These are phyloP conservation scores for Cladosporium sp. DNA, from an alignment of 2,329 filamentous ascomycete species.

Conservation along the genomic window DNA sequence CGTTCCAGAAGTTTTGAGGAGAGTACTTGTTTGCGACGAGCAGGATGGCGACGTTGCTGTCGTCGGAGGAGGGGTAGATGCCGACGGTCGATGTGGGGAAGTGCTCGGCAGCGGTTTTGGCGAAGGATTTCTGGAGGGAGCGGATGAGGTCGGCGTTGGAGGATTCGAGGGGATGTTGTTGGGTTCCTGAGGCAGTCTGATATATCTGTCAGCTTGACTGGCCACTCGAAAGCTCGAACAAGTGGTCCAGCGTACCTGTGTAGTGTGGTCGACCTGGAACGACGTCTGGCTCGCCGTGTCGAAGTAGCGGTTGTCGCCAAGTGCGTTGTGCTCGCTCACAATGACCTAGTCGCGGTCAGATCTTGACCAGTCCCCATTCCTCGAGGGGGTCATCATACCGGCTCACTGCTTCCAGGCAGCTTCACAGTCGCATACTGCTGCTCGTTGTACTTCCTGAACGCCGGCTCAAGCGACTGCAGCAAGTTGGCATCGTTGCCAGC, in stretches of 20 bases:
- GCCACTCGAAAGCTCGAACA: not conserved
- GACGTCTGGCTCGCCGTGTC: constrained; percentile 86
- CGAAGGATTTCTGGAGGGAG: constrained; percentile 77
- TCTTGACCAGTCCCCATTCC: not conserved
- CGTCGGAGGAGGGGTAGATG: constrained; percentile 77
- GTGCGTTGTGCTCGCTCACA: constrained; percentile 81
- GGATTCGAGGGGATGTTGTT: constrained; percentile 78
- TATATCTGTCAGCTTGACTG: constrained; percentile 12
- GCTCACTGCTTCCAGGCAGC: constrained; percentile 80
- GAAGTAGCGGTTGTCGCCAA: constrained; percentile 82
- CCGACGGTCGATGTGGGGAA: constrained; percentile 80
- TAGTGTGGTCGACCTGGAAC: constrained; percentile 83
- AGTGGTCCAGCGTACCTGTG: constrained; percentile 58
- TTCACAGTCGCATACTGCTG: constrained; percentile 88
- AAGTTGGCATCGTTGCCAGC: constrained; percentile 67
- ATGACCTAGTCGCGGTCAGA: constrained; percentile 56
- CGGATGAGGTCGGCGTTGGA: constrained; percentile 77
- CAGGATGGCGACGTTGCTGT: constrained; percentile 75
- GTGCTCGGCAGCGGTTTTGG: constrained; percentile 80
- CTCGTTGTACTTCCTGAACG: constrained; percentile 95
- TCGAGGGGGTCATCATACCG: constrained; percentile 54
- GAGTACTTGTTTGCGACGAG: constrained; percentile 97
- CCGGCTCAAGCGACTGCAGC: constrained; percentile 72
- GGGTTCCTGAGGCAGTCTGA: constrained; percentile 78
- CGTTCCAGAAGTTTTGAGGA: constrained; percentile 98